Conservation (phyloP, 2,329 filamentous ascomycete species). For the Fusarium sororula region DNA sequence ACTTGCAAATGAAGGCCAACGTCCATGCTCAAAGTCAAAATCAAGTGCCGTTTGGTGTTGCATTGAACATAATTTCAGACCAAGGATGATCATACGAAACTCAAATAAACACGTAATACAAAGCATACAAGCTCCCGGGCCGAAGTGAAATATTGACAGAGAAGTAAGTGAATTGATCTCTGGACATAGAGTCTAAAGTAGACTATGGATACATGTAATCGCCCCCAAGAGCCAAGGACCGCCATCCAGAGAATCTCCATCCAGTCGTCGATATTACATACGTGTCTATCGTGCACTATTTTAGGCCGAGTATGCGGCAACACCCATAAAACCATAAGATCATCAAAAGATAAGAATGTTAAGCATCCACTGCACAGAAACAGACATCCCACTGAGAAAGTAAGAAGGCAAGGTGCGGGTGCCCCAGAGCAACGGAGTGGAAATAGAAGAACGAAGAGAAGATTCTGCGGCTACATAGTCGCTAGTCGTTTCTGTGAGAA, state of each 20-base stretch:
- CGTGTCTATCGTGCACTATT: constrained; percentile 29
- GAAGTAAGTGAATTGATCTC: constrained; percentile 6
- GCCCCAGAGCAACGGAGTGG: constrained; percentile 13
- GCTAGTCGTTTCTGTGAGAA: constrained; percentile 5
- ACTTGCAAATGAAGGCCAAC: neutral
- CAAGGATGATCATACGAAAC: neutral
- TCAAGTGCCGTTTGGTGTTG: neutral
- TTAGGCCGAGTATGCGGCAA: constrained; percentile 11
- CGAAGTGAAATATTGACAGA: neutral
- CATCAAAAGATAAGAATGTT: constrained; percentile 13
- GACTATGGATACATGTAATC: constrained; percentile 23
- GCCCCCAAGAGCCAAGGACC: neutral
- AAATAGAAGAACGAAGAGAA: constrained; percentile 20
- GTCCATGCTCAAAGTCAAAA: neutral
- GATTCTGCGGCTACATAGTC: neutral
- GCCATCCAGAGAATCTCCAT: constrained; percentile 13
- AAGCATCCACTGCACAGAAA: constrained; percentile 12
- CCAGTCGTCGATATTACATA: constrained; percentile 30
- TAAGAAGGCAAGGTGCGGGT: constrained; percentile 7
- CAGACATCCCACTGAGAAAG: constrained; percentile 24
- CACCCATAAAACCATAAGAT: constrained; percentile 30
- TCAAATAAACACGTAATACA: neutral
- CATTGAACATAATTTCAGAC: neutral
- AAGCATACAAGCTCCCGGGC: neutral
- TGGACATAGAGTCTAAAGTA: constrained; percentile 4